Evolutionary conservation across 108 stramenopile genomes (phyloP).

Genomic region (Conticribra weissflogii): DNA sequence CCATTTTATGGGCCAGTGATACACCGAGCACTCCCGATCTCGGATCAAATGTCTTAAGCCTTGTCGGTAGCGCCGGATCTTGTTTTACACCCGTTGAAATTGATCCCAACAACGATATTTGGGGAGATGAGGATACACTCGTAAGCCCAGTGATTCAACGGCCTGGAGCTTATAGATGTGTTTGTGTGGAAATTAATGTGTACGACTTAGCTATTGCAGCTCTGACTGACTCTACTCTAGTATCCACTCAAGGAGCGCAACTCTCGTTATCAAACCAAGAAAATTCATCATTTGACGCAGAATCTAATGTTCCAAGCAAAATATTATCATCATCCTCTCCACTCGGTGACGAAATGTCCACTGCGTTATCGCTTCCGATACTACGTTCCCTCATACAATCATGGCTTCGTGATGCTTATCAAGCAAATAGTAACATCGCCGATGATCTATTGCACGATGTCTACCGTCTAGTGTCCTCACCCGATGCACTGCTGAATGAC

Average conservation of each 20-base stretch:
- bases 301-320: constrained; percentile 29
- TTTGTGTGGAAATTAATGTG: constrained; percentile 95
- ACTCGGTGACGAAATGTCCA: constrained; percentile 89
- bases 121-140: constrained; percentile 84
- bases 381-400: constrained; percentile 80
- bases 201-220: constrained; percentile 93
- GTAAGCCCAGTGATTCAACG: constrained; percentile 78
- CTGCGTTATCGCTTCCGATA: constrained; percentile 73
- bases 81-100: constrained; percentile 32
- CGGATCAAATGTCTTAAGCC: constrained; percentile 63
- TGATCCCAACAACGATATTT: constrained; percentile 57
- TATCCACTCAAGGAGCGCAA: constrained; percentile 19
- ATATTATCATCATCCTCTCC: constrained; percentile 53
- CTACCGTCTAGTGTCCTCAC: constrained; percentile 91
- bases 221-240: constrained; percentile 62
- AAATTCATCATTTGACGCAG: constrained; percentile 39
- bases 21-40: constrained; percentile 87
- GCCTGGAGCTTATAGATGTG: constrained; percentile 89
- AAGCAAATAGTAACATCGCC: constrained; percentile 69
- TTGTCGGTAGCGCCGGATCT: constrained; percentile 47
- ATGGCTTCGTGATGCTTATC: constrained; percentile 89
- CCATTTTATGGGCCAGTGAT: constrained; percentile 94
- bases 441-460: constrained; percentile 89
- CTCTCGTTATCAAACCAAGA: constrained; percentile 40
- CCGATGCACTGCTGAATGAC: constrained; percentile 88